Evolutionary conservation across 2,329 filamentous ascomycete species (phyloP), one percentile per base, ranked within the genome.

Genomic region (Fragosphaeria purpurea): DNA sequence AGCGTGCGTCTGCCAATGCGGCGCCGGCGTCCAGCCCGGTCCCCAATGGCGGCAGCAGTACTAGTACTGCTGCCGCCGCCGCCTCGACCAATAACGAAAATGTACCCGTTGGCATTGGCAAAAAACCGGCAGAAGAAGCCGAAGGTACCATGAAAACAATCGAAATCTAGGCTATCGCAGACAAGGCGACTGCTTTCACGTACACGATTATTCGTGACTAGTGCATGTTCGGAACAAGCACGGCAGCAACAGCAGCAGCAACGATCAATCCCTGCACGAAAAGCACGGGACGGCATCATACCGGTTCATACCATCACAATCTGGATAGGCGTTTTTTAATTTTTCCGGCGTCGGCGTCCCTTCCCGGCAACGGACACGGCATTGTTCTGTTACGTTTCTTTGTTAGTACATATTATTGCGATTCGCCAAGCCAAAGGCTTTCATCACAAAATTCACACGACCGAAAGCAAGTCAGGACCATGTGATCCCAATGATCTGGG

Each of bases 131-230:
- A 22, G 22, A 22, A 22, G 22, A 22, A 22, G 22, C 22, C 22
- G 22, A 22, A 22, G 22, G 22, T 22, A 22, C 22, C 22, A 22
- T 81, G 76, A 81, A 79, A 68, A 77, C 75, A 54, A 81, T 81
- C 64, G 76, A 80, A 64, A 81, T 81, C 59, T 81, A 67, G 60
- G 9, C 2, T 32, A 22, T 22, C 22, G 22, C 22, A 22, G 22
- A 22, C 22, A 22, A 22, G 22, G 22, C 22, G 22, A 22, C 22
- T 22, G 22, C 22, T 22, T 22, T 22, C 22, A 22, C 22, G 22
- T 22, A 22, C 22, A 2, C 22, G 22, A 22, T 22, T 22, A 22
- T 22, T 22, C 22, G 22, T 22, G 22, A 22, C 22, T 22, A 22
- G 22, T 22, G 22, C 22, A 22, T 22, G 12, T 42, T 44, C 46